Conservation (phyloP, 2,329 filamentous ascomycete genomes). For the Westerdykella ornata region DNA sequence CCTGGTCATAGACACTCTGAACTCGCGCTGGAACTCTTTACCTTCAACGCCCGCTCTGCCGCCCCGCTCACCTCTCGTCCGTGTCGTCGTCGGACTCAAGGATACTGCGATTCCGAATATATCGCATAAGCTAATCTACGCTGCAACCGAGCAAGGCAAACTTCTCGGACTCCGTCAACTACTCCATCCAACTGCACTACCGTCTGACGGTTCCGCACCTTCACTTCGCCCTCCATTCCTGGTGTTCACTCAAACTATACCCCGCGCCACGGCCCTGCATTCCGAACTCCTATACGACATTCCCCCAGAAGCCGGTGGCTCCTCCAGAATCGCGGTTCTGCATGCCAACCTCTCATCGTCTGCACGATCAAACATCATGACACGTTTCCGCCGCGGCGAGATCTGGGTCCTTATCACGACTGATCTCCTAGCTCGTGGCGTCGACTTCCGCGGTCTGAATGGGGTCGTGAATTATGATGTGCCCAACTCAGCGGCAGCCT, state of each 20-base stretch:
- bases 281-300: slow-evolving; percentile 93
- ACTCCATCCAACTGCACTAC: slow-evolving; percentile 63
- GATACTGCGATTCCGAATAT: slow-evolving; percentile 93
- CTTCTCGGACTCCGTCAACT: slow-evolving; percentile 85
- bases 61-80: slow-evolving; percentile 53
- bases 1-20: slow-evolving; percentile 59
- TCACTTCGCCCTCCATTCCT: slow-evolving; percentile 79
- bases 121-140: slow-evolving; percentile 80
- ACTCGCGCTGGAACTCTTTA: slow-evolving; percentile 31
- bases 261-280: slow-evolving; percentile 78
- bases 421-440: slow-evolving; percentile 81
- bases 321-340: slow-evolving; percentile 76
- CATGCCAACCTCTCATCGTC: slow-evolving; percentile 78
- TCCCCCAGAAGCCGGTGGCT: slow-evolving; percentile 76
- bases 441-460: slow-evolving; percentile 93
- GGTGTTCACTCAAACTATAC: slow-evolving; percentile 93
- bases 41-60: slow-evolving; percentile 34
- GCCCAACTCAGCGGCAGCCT: slow-evolving; percentile 79
- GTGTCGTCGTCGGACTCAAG: slow-evolving; percentile 91
- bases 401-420: slow-evolving; percentile 97
- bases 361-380: slow-evolving; percentile 73
- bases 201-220: slow-evolving; percentile 41
- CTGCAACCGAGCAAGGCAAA: slow-evolving; percentile 88
- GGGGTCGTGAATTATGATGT: slow-evolving; percentile 98
- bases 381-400: slow-evolving; percentile 81